These are phyloP conservation scores for Nidula niveotomentosa DNA, from an alignment of 1,284 basidiomycete genomes.

Conservation along the genomic window DNA sequence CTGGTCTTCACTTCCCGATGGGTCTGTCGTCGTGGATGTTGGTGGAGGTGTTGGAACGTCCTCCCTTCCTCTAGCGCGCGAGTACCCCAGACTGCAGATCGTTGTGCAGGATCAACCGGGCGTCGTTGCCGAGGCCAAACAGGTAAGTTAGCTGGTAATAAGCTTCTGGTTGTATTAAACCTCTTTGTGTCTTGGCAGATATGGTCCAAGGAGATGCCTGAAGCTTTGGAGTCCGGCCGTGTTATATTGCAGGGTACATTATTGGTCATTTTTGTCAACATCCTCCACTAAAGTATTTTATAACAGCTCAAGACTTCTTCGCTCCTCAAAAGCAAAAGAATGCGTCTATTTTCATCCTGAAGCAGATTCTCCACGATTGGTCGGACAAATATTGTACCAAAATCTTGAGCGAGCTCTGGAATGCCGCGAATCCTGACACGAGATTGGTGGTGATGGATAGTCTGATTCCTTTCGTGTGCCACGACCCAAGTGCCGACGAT, in stretches of 20 bases:
- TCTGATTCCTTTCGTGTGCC: conserved; percentile 28
- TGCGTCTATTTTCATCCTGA: conserved; percentile 30
- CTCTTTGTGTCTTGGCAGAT: conserved; percentile 14
- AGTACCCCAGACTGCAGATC: conserved; percentile 26
- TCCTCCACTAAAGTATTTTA: neutral
- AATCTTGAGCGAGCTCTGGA: conserved; percentile 27
- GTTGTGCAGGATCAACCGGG: conserved; percentile 34
- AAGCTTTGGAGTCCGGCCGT: conserved; percentile 19
- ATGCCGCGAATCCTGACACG: conserved; percentile 24
- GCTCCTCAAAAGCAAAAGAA: conserved; percentile 23
- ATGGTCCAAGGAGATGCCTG: conserved; percentile 25
- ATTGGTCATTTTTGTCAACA: neutral
- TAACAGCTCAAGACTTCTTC: conserved; percentile 34
- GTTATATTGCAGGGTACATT: conserved; percentile 23
- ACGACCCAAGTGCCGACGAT: conserved; percentile 13
- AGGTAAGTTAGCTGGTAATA: conserved; percentile 16
- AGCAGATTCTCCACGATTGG: conserved; percentile 34
- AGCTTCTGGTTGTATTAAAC: neutral
- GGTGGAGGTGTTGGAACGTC: conserved; percentile 39
- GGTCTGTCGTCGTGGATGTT: conserved; percentile 38
- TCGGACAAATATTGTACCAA: conserved; percentile 24
- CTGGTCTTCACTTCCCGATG: conserved; percentile 28
- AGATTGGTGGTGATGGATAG: conserved; percentile 35
- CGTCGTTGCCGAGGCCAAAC: conserved; percentile 25
- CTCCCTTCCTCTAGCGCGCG: conserved; percentile 22